Evolutionary conservation across 192 early-diverging fungal species (phyloP).

Genomic region (Backusella tarrabulga): DNA sequence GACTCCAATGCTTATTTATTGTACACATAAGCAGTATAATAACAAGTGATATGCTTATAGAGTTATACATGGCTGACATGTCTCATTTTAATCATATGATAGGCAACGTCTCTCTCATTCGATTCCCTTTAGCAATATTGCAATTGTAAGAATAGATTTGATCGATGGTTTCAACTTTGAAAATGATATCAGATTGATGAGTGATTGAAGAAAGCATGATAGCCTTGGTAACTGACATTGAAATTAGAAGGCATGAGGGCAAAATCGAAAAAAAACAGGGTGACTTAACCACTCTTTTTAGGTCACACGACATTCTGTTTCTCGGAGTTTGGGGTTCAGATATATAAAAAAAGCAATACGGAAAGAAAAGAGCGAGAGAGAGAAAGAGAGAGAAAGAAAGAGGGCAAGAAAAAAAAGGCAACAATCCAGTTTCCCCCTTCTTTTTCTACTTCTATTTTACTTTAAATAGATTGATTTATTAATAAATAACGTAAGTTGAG

Average conservation of each 20-base stretch:
- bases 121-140: neutral
- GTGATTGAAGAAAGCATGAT: neutral
- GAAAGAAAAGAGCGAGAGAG: neutral
- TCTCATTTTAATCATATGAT: constrained; percentile 1
- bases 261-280: neutral
- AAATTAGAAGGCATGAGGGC: neutral
- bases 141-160: neutral
- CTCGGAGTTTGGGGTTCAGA: neutral
- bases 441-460: neutral
- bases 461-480: neutral
- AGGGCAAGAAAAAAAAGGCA: neutral
- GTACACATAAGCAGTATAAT: too few relatives aligned
- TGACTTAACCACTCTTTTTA: neutral
- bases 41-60: too few relatives aligned
- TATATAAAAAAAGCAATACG: neutral
- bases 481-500: neutral
- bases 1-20: too few relatives aligned
- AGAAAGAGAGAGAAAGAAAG: neutral
- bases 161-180: neutral
- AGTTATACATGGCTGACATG: neutral
- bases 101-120: neutral
- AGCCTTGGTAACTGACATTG: too few relatives aligned
- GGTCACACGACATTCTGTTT: neutral
- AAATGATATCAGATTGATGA: neutral
- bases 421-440: neutral